Evolutionary conservation across 352 stramenopile species (phyloP).

Genomic region (Phytophthora nicotianae): DNA sequence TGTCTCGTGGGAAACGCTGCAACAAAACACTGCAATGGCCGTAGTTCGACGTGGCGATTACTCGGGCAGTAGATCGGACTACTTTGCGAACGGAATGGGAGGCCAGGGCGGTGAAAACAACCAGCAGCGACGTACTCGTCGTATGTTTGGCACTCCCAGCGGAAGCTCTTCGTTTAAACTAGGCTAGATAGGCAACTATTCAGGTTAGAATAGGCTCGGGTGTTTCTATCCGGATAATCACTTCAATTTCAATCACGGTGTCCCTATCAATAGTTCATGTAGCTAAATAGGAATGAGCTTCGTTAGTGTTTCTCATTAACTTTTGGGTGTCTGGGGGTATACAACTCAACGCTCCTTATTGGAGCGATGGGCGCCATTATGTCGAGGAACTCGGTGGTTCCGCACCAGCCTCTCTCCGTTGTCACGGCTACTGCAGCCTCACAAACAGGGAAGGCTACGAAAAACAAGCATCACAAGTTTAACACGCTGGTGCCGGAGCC

Average conservation of each 20-base stretch:
- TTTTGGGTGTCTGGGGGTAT: neutral
- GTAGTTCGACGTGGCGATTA: slow-evolving; percentile 20
- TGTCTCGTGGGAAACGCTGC: slow-evolving; percentile 42
- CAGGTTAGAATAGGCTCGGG: no score
- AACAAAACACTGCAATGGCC: slow-evolving; percentile 25
- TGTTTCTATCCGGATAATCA: no score
- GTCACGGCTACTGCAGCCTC: slow-evolving; percentile 25
- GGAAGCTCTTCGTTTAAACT: slow-evolving; percentile 56
- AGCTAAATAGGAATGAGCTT: slow-evolving; percentile 5
- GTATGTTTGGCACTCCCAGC: slow-evolving; percentile 50
- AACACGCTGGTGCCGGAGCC: slow-evolving; percentile 52
- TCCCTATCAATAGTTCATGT: slow-evolving; percentile 11
- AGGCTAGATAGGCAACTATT: slow-evolving; percentile 42
- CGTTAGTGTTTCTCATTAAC: no score
- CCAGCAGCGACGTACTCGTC: slow-evolving; percentile 43
- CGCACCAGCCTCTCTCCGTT: slow-evolving; percentile 36
- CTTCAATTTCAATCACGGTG: neutral
- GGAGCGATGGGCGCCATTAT: slow-evolving; percentile 47
- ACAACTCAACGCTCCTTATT: slow-evolving; percentile 5
- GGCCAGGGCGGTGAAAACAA: slow-evolving; percentile 30
- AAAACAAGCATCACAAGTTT: slow-evolving; percentile 44
- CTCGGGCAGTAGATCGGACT: slow-evolving; percentile 36
- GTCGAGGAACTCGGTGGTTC: slow-evolving; percentile 55
- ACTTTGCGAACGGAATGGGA: slow-evolving; percentile 47
- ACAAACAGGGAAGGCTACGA: slow-evolving; percentile 20